A percentile compares a stretch with the other conserved stretches of the same genome.
Evolutionary conservation across 768 basidiomycete genomes (phyloP).

Genomic region (Fomitopsis serialis): DNA sequence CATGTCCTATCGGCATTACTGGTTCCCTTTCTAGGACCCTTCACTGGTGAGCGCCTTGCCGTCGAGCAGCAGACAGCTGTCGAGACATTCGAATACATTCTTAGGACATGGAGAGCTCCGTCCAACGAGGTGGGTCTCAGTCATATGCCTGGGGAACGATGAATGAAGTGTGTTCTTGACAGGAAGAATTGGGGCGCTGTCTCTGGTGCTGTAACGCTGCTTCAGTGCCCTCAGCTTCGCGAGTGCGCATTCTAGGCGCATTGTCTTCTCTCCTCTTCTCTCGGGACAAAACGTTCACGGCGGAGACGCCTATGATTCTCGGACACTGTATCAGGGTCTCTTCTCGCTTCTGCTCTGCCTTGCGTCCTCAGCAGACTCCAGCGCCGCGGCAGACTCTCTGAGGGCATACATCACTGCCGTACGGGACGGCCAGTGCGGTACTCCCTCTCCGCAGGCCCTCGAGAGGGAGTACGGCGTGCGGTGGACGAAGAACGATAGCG

Average conservation of each 20-base stretch:
- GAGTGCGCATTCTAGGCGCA: constrained; percentile 44
- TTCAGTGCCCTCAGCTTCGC: constrained; percentile 34
- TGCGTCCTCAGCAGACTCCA: constrained; percentile 15
- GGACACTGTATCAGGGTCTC: constrained; percentile 46
- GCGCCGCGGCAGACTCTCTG: constrained; percentile 30
- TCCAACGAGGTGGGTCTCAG: constrained; percentile 45
- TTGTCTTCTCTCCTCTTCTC: constrained; percentile 42
- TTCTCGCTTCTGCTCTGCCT: constrained; percentile 44
- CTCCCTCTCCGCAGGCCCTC: constrained; percentile 39
- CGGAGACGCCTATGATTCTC: constrained; percentile 38
- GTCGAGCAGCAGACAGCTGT: constrained; percentile 52
- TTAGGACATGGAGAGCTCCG: constrained; percentile 50
- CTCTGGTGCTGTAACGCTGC: constrained; percentile 71
- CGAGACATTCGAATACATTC: constrained; percentile 55
- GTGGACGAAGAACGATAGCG: constrained; percentile 25
- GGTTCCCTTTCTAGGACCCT: constrained; percentile 44
- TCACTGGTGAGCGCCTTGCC: constrained; percentile 31
- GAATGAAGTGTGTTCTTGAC: constrained; percentile 7
- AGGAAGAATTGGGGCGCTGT: constrained; percentile 51
- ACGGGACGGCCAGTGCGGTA: constrained; percentile 41
- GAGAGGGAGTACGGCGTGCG: constrained; percentile 46
- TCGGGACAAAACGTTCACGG: constrained; percentile 37
- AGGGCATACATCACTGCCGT: constrained; percentile 41
- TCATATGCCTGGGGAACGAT: neutral
- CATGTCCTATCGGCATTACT: constrained; percentile 56